Conservation (phyloP, 192 early-diverging fungal genomes). For the Coemansia sp. region DNA sequence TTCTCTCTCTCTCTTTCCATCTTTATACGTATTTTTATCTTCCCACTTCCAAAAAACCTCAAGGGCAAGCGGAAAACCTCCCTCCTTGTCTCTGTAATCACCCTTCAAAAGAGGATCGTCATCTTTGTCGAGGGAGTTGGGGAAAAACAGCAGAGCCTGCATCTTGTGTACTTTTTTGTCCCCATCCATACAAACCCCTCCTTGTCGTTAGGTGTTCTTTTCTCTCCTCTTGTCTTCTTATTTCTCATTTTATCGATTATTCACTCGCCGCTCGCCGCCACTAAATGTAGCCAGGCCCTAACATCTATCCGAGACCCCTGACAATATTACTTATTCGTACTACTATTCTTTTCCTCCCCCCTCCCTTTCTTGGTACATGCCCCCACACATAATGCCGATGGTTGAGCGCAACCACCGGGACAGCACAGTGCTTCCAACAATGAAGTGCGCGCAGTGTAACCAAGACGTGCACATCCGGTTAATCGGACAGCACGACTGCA, state of each 20-base stretch:
- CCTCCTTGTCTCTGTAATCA: neutral
- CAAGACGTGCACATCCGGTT: conserved; percentile 53
- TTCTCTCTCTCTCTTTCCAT: neutral
- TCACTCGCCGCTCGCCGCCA: neutral
- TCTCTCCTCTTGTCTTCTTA: neutral
- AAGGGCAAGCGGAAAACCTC: neutral
- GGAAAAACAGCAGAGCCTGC: neutral
- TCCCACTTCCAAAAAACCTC: no score
- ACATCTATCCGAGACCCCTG: neutral
- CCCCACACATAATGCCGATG: conserved; percentile 23
- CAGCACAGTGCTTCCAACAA: conserved; percentile 53
- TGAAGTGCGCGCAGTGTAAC: conserved; percentile 55
- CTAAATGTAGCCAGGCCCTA: neutral
- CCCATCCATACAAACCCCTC: neutral
- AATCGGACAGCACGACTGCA: conserved; percentile 50
- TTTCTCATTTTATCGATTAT: neutral
- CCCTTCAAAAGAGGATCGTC: conserved; percentile 4
- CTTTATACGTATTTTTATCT: neutral
- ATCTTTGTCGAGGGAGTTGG: conserved; percentile 2
- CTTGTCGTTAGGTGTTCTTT: neutral
- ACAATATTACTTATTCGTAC: neutral
- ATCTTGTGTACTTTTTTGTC: neutral
- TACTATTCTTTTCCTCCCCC: neutral
- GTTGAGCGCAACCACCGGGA: conserved; percentile 45
- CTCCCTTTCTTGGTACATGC: neutral